Evolutionary conservation across 2,329 filamentous ascomycete species (phyloP).

Genomic region (Tothia fuscella): DNA sequence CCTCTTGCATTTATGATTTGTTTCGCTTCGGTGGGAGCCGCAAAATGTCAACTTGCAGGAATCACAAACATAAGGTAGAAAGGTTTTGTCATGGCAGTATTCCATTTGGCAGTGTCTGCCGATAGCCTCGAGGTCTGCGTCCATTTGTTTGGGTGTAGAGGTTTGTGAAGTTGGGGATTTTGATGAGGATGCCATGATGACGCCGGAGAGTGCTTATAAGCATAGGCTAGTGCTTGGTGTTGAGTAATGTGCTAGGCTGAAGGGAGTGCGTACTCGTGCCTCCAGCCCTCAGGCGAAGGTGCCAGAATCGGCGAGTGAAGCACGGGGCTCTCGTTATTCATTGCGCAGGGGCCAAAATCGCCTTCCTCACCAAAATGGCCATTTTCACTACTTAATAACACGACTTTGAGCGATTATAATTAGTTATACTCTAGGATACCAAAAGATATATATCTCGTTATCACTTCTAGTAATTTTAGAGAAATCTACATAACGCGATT

Average conservation of each 20-base stretch:
- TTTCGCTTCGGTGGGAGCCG: slow-evolving; percentile 84
- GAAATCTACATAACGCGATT: no score
- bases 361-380: no score
- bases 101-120: slow-evolving; percentile 83
- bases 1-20: slow-evolving; percentile 56
- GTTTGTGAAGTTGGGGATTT: not conserved
- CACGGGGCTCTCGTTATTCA: no score
- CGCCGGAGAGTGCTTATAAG: not conserved
- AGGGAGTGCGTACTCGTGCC: not conserved
- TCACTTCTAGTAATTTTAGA: no score
- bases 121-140: slow-evolving; percentile 69
- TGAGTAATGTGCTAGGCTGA: slow-evolving; percentile 2
- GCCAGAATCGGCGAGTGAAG: no score
- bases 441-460: no score
- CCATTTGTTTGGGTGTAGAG: slow-evolving; percentile 42
- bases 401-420: no score
- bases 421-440: no score
- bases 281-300: slow-evolving; percentile 2
- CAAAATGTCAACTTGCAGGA: slow-evolving; percentile 80
- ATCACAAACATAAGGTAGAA: slow-evolving; percentile 88
- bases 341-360: no score
- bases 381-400: no score
- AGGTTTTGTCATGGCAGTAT: slow-evolving; percentile 91
- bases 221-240: not conserved
- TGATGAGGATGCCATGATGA: slow-evolving; percentile 3